A percentile compares a stretch with the other conserved stretches of the same genome.
These are phyloP conservation scores for Acacia melanoxylon DNA, from an alignment of 306 rosid genomes.

Conservation along the genomic window DNA sequence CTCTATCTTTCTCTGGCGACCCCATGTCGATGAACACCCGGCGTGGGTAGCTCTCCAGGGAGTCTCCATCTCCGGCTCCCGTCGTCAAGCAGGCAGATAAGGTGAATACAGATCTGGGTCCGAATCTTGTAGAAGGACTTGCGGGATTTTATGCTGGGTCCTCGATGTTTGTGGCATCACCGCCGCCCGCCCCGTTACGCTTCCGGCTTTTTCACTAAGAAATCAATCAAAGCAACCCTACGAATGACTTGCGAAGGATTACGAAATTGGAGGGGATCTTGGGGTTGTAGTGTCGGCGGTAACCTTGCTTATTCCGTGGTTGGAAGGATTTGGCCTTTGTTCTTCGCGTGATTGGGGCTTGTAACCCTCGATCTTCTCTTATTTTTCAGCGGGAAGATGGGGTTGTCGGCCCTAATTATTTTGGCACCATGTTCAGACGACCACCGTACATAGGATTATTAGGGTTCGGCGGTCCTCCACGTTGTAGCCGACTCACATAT, in stretches of 20 bases:
- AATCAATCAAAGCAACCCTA: slow-evolving; percentile 28
- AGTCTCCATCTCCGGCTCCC: not conserved
- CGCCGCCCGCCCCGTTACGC: slow-evolving; percentile 60
- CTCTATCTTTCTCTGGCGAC: no score
- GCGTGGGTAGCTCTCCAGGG: no score
- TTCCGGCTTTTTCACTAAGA: slow-evolving; percentile 50
- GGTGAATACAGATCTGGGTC: not conserved
- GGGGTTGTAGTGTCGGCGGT: not conserved
- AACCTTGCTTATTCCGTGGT: not conserved
- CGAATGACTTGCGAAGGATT: slow-evolving; percentile 38
- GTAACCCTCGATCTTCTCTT: slow-evolving; percentile 37
- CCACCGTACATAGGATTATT: no score
- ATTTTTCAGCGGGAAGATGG: slow-evolving; percentile 57
- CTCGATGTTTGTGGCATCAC: slow-evolving; percentile 31
- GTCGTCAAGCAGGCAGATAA: not conserved
- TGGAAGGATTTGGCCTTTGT: slow-evolving; percentile 10
- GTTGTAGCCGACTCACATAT: no score
- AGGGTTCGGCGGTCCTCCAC: no score
- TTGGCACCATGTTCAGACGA: no score
- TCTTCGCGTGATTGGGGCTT: slow-evolving; percentile 31
- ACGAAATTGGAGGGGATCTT: slow-evolving; percentile 30
- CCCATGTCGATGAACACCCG: no score
- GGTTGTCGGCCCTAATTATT: no score
- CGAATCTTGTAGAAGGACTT: not conserved
- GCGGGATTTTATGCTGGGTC: slow-evolving; percentile 49